Conservation (phyloP, 176 grass and related monocot species). For the Triticum monococcum region DNA sequence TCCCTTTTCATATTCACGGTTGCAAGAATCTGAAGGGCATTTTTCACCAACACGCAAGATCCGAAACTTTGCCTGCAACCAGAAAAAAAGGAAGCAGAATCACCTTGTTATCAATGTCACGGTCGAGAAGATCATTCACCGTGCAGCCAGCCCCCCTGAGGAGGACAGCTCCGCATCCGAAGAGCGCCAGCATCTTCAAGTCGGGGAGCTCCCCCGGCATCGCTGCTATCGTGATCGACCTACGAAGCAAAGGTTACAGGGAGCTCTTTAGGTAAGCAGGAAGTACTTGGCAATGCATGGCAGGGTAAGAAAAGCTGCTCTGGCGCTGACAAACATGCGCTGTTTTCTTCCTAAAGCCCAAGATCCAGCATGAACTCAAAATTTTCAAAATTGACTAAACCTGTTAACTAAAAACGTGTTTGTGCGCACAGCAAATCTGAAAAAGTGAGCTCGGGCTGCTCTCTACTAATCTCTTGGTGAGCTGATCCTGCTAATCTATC, state of each 20-base stretch:
- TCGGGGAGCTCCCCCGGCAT: slow-evolving; percentile 55
- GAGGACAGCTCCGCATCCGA: slow-evolving; percentile 74
- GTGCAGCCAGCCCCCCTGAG: slow-evolving; percentile 86
- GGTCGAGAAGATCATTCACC: slow-evolving; percentile 82
- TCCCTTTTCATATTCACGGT: not conserved
- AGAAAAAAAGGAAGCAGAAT: not conserved
- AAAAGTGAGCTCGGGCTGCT: not conserved
- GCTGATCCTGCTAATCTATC: not conserved
- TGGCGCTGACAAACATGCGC: not conserved
- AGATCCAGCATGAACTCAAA: not conserved
- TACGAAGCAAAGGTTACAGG: slow-evolving; percentile 1
- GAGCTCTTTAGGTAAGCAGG: not conserved
- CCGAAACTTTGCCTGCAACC: not conserved
- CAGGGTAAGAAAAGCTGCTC: not conserved
- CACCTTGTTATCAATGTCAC: slow-evolving; percentile 82
- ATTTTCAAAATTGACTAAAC: not conserved
- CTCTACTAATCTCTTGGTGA: not conserved
- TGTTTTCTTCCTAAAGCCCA: not conserved
- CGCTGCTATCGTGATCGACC: slow-evolving; percentile 76
- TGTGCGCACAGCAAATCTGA: not conserved
- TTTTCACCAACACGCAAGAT: not conserved
- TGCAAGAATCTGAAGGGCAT: not conserved
- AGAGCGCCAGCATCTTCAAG: slow-evolving; percentile 74
- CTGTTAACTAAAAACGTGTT: not conserved
- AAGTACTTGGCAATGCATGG: not conserved